Percentiles rank a stretch among this genome's conserved stretches.
phyloP scores from a whole-genome alignment of 1,284 basidiomycete genomes.

The Ganoderma meredithae region DNA sequence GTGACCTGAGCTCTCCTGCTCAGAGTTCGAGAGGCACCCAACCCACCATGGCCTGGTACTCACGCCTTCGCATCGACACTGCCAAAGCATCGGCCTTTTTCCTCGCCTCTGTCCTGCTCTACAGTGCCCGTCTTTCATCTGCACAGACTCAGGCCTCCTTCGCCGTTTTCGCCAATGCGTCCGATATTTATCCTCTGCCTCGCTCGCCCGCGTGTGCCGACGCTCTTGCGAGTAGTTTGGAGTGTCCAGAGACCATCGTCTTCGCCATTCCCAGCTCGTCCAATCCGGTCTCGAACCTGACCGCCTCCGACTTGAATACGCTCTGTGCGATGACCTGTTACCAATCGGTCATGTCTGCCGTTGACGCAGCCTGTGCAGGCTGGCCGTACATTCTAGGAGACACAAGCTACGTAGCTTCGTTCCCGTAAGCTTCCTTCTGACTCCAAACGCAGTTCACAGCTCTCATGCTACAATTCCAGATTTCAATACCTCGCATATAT shows the following conservation, averaged over 20 bases:
- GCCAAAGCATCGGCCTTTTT: background rate
- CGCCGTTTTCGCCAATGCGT: conserved; percentile 14
- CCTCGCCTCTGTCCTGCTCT: background rate
- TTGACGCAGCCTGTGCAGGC: conserved; percentile 18
- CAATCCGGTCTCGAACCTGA: conserved; percentile 17
- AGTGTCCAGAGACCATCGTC: conserved; percentile 11
- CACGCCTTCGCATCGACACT: background rate
- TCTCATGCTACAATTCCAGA: background rate
- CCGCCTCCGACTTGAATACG: conserved; percentile 11
- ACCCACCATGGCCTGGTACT: background rate
- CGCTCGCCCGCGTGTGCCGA: conserved; percentile 14
- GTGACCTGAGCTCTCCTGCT: background rate
- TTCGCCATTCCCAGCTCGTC: conserved; percentile 15
- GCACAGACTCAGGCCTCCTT: background rate
- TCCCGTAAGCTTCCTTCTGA: conserved; percentile 5
- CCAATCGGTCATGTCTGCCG: conserved; percentile 2
- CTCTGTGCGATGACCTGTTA: conserved; percentile 12
- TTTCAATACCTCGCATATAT: conserved; percentile 3
- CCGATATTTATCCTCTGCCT: conserved; percentile 21
- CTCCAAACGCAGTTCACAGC: background rate
- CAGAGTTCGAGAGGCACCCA: background rate
- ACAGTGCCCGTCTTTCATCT: background rate
- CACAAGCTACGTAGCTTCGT: conserved; percentile 20
- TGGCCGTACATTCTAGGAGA: conserved; percentile 23
- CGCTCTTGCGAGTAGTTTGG: conserved; percentile 16